Evolutionary conservation across 441 rosid genomes (phyloP), one percentile per base, ranked within the genome.

Genomic region (Populus hybrid): DNA sequence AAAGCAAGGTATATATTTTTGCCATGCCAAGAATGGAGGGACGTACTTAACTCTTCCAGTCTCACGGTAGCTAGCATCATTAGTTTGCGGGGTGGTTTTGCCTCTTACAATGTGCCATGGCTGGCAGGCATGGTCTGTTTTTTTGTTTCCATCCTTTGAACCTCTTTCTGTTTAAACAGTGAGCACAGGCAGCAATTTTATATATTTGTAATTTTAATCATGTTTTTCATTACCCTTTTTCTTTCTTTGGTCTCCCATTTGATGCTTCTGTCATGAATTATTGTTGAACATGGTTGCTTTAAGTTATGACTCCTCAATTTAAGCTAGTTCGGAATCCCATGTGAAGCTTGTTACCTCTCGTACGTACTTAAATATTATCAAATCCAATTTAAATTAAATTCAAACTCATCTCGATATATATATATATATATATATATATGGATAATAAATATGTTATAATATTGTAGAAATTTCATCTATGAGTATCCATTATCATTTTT

Each of bases 21-120:
- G 29, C 42, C 67, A 31, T 69, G 76, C 53, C 50, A 76, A 65
- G 78, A 68, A 36, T 81, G 88, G 80, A 85, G 71, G 36, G 36
- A 33, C 36, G 36, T 18, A 12, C 73, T 69, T 78, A 65, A 42
- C 31, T 68, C 53, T 70, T 73, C 74, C 78, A 78, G 80, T 29
- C 35, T 73, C 73, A 72, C 81, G 68, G 68, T 69, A 70, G 79
- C 74, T 74, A 67, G 74, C 71, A 75, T 64, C 83, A 77, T 76
- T 77, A 79, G 81, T 79, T 84, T 77, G 75, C 80, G 85, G 85
- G 76, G 42, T 38, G 42, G 67, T 78, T 79, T 69, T 66, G 74
- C 79, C 82, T 85, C 84, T 73, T 64, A 75, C 79, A 85, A 63
- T 76, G 85, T 83, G 86, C 84, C 86, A 69, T 53, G 65, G 80